phyloP scores from a whole-genome alignment of 345 rosid genomes.

The Limnanthes douglasii region DNA sequence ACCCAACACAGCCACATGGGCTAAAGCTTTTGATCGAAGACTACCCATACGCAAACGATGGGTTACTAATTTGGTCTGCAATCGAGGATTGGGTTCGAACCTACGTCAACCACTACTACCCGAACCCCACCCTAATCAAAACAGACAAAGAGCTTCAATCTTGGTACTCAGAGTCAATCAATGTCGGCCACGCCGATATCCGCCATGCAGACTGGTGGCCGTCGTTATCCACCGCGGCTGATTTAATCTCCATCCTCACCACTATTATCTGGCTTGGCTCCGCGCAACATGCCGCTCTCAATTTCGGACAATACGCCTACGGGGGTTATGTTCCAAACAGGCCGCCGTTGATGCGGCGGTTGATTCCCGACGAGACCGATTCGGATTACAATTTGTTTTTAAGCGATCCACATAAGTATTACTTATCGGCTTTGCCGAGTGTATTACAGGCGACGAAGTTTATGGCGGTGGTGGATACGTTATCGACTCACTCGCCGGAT shows the following conservation, averaged over 20 bases:
- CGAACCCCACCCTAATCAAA: constrained; percentile 26
- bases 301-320: constrained; percentile 92
- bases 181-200: constrained; percentile 72
- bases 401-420: constrained; percentile 67
- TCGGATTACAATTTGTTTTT: constrained; percentile 43
- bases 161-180: constrained; percentile 81
- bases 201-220: constrained; percentile 87
- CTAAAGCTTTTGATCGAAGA: constrained; percentile 68
- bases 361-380: constrained; percentile 67
- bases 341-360: constrained; percentile 74
- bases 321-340: constrained; percentile 89
- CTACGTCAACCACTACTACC: constrained; percentile 71
- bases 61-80: constrained; percentile 70
- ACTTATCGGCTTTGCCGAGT: constrained; percentile 72
- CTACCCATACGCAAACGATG: constrained; percentile 90
- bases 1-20: constrained; percentile 82
- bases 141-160: constrained; percentile 63
- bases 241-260: constrained; percentile 53
- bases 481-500: constrained; percentile 90
- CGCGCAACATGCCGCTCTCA: constrained; percentile 96
- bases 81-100: constrained; percentile 82
- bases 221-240: constrained; percentile 24
- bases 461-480: constrained; percentile 90
- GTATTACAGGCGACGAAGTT: constrained; percentile 70
- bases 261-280: constrained; percentile 90